phyloP scores from a whole-genome alignment of 2,329 filamentous ascomycete genomes.

The Tolypocladium inflatum region DNA sequence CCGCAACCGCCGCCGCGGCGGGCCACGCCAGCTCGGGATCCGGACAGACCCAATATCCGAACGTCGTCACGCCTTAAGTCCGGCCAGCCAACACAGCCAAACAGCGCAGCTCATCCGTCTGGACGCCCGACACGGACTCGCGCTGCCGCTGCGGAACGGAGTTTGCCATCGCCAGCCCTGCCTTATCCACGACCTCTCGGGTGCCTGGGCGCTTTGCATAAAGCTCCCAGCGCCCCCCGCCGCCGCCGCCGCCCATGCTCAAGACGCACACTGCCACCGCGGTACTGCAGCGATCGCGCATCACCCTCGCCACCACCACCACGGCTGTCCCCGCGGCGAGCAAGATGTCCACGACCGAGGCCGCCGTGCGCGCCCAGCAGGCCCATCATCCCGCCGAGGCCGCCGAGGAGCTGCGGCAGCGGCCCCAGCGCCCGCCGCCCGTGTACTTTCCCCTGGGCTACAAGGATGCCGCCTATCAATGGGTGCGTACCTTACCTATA shows the following conservation, averaged over 20 bases:
- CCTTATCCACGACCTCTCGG: background rate
- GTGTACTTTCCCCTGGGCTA: constrained; percentile 77
- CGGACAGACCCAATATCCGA: constrained; percentile 10
- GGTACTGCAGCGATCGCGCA: constrained; percentile 31
- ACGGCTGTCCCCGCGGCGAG: background rate
- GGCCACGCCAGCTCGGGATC: constrained; percentile 2
- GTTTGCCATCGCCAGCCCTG: background rate
- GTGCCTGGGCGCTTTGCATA: background rate
- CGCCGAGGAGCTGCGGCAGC: constrained; percentile 15
- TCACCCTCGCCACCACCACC: constrained; percentile 20
- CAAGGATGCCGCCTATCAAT: constrained; percentile 85
- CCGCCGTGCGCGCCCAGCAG: constrained; percentile 12
- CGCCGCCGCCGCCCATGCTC: constrained; percentile 28
- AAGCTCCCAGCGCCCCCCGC: constrained; percentile 1
- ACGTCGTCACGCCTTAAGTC: constrained; percentile 6
- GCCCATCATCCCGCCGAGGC: constrained; percentile 7
- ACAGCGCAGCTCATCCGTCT: background rate
- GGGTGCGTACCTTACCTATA: too few species aligned
- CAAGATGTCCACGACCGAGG: constrained; percentile 24
- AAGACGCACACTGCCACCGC: constrained; percentile 29
- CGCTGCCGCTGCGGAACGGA: background rate
- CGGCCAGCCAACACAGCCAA: constrained; percentile 2
- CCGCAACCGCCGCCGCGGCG: background rate
- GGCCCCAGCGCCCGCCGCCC: constrained; percentile 17
- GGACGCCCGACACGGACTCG: background rate